A percentile compares a stretch with the other conserved stretches of the same genome.
Evolutionary conservation across 192 early-diverging fungal genomes (phyloP).

Genomic region (Cetraspora pellucida): DNA sequence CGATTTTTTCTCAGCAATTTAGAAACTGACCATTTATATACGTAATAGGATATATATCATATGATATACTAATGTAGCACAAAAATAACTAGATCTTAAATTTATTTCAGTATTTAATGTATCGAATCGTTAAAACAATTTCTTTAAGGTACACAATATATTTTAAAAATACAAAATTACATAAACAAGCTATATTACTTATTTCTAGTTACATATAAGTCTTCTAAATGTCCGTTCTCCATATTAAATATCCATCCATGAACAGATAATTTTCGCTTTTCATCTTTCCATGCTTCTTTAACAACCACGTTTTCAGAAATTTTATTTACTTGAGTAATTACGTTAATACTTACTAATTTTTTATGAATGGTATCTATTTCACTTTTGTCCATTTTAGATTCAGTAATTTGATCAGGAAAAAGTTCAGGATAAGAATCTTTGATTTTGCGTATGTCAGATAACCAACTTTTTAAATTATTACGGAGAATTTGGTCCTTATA

Average conservation of each 20-base stretch:
- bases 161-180: not conserved
- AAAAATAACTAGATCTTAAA: too few species aligned
- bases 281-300: slow-evolving; percentile 23
- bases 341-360: not conserved
- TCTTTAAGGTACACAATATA: too few species aligned
- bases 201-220: not conserved
- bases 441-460: not conserved
- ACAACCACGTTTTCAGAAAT: slow-evolving; percentile 4
- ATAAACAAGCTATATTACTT: not conserved
- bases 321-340: slow-evolving; percentile 15
- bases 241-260: slow-evolving; percentile 24
- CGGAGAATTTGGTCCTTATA: not conserved
- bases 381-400: not conserved
- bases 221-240: slow-evolving; percentile 23
- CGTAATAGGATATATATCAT: too few species aligned
- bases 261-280: not conserved
- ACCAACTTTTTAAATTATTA: not conserved
- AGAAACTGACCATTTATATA: too few species aligned
- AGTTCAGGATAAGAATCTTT: not conserved
- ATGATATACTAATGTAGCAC: too few species aligned
- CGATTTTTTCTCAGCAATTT: too few species aligned
- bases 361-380: not conserved
- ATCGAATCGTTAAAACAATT: too few species aligned
- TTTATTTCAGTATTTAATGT: too few species aligned
- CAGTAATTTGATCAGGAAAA: not conserved